Evolutionary conservation across 2,329 filamentous ascomycete genomes (phyloP), one percentile per base, ranked within the genome.

Genomic region (Botryotinia globosa): DNA sequence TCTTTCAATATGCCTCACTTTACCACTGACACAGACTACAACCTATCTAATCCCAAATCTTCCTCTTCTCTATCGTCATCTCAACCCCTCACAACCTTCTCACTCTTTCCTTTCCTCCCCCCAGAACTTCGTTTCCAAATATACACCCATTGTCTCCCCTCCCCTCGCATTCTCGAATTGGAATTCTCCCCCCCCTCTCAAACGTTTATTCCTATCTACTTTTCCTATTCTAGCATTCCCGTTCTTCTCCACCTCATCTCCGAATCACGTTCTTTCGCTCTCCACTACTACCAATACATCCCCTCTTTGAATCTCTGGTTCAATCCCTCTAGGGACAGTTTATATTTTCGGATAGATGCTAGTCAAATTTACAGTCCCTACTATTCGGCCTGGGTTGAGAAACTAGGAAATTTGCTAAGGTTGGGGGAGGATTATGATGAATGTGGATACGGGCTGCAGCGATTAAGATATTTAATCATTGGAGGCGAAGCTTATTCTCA

Each of bases 221-320:
- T 39, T 54, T 29, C 66, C 25, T 69, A 42, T 25, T 54, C 34
- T 48, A 68, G 25, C 51, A 69, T 58, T 42, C 51, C 51, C 51
- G 18, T 58, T 16, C 66, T 69, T 16, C 66, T 69, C 4, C 66
- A 59, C 18, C 51, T 59, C 45, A 32, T 37, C 18, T 42, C 32
- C n/a, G 66, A 69, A 44, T 69, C 51, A n/a, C 66, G 51, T 54
- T 42, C 51, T 20, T 69, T 56, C 37, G 51, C 66, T 29, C 51
- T 69, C 18, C 22, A 51, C n/a, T 39, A 51, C 34, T 68, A 68
- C 48, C 45, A 69, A n/a, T 59, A 69, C 51, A 39, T 44, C n/a
- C 20, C 7, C 3, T 34, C 54, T 34, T 56, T 69, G 10, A 61
- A 69, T 56, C 34, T 69, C 10, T 61, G 67, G 39, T 42, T 69